These are phyloP conservation scores for Fusarium albidum DNA, from an alignment of 2,329 filamentous ascomycete species.

Conservation along the genomic window DNA sequence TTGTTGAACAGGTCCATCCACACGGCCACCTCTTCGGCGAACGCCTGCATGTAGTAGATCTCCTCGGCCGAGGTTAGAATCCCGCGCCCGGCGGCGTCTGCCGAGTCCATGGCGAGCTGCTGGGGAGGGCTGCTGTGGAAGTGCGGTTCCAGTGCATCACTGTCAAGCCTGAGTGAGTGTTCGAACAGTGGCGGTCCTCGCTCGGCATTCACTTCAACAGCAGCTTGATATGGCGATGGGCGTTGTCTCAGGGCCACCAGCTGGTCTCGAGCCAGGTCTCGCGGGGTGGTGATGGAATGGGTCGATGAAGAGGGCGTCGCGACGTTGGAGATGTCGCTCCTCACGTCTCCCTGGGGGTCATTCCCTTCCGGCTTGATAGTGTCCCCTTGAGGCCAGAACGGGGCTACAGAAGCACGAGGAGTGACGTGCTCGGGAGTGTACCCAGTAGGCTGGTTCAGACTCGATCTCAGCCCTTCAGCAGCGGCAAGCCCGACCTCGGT, in stretches of 20 bases:
- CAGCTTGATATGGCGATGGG: conserved; percentile 33
- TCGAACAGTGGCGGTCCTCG: conserved; percentile 46
- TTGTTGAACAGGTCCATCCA: conserved; percentile 96
- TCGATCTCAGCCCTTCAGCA: conserved; percentile 3
- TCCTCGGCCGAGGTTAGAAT: conserved; percentile 80
- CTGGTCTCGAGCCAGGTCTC: conserved; percentile 20
- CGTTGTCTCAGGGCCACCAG: conserved; percentile 22
- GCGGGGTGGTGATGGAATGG: conserved; percentile 24
- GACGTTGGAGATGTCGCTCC: conserved; percentile 36
- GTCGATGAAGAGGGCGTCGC: conserved; percentile 36
- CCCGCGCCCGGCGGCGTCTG: conserved; percentile 52
- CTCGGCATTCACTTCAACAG: conserved; percentile 50
- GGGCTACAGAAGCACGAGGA: not conserved
- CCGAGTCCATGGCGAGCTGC: not conserved
- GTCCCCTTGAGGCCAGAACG: not conserved
- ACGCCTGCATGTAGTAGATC: conserved; percentile 89
- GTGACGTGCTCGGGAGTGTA: conserved; percentile 1
- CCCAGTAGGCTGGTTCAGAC: conserved; percentile 2
- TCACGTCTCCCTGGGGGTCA: conserved; percentile 7
- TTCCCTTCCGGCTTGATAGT: conserved; percentile 8
- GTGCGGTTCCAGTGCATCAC: not conserved
- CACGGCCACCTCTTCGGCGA: conserved; percentile 86
- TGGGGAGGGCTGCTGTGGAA: conserved; percentile 11
- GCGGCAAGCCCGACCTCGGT: not conserved
- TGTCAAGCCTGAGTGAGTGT: conserved; percentile 35